These are phyloP conservation scores for Diaporthe sp. DNA, from an alignment of 2,329 filamentous ascomycete genomes.

Conservation along the genomic window DNA sequence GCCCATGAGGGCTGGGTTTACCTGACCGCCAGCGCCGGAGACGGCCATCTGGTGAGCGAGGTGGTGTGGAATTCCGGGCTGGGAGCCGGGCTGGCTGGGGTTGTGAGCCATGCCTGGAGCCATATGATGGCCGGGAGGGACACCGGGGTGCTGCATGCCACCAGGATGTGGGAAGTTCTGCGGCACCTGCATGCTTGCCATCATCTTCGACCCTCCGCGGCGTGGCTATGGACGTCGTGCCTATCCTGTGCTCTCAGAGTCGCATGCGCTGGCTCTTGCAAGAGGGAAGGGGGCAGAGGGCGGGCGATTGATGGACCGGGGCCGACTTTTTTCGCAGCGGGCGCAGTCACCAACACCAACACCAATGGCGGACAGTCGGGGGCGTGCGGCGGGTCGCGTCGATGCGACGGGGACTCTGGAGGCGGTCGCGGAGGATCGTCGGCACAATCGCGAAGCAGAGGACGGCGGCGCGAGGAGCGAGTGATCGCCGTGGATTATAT, in stretches of 20 bases:
- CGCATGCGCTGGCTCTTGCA: slow-evolving; percentile 57
- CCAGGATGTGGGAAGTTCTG: slow-evolving; percentile 76
- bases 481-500: slow-evolving; percentile 38
- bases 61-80: slow-evolving; percentile 77
- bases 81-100: slow-evolving; percentile 77
- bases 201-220: slow-evolving; percentile 76
- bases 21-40: slow-evolving; percentile 79
- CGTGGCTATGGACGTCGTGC: slow-evolving; percentile 69
- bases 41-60: slow-evolving; percentile 78
- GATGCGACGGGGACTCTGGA: slow-evolving; percentile 34
- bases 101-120: slow-evolving; percentile 75
- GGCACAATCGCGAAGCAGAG: slow-evolving; percentile 29
- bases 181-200: slow-evolving; percentile 72
- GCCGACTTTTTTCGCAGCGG: slow-evolving; percentile 25
- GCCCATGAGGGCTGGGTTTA: slow-evolving; percentile 82
- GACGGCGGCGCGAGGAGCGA: slow-evolving; percentile 35
- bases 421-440: slow-evolving; percentile 40
- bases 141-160: slow-evolving; percentile 79
- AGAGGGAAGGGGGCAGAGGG: slow-evolving; percentile 1
- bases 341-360: slow-evolving; percentile 30
- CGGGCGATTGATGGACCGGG: slow-evolving; percentile 15
- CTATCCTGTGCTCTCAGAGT: slow-evolving; percentile 58
- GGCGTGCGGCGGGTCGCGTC: slow-evolving; percentile 37
- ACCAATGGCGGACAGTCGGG: slow-evolving; percentile 36
- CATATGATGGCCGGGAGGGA: slow-evolving; percentile 75